Percentiles rank a stretch among this genome's conserved stretches.
These are phyloP conservation scores for Exophiala bonariae DNA, from an alignment of 2,329 filamentous ascomycete species.

Conservation along the genomic window DNA sequence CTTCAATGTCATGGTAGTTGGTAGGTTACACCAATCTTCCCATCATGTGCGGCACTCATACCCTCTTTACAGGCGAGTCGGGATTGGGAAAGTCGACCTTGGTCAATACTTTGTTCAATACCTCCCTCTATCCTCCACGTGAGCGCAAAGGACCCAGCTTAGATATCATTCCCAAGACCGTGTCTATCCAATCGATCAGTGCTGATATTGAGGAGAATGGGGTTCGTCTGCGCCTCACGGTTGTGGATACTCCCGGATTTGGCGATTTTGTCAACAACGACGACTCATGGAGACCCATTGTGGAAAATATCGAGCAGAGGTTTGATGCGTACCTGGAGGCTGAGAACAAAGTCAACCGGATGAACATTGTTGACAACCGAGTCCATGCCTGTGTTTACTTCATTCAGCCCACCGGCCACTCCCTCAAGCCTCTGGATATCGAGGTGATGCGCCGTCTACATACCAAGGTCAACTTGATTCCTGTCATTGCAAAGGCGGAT, in stretches of 20 bases:
- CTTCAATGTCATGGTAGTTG: conserved; percentile 99
- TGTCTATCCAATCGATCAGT: conserved; percentile 91
- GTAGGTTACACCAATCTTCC: conserved; percentile 58
- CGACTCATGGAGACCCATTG: conserved; percentile 97
- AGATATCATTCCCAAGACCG: conserved; percentile 98
- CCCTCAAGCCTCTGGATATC: conserved; percentile 95
- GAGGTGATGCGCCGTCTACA: conserved; percentile 99
- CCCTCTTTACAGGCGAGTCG: conserved; percentile 76
- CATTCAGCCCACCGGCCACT: conserved; percentile 98
- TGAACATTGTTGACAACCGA: conserved; percentile 99
- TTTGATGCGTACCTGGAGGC: conserved; percentile 98
- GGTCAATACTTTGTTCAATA: conserved; percentile 99
- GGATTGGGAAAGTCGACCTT: conserved; percentile 98
- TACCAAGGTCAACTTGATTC: conserved; percentile 99
- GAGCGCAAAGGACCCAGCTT: conserved; percentile 97
- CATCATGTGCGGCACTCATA: conserved; percentile 5
- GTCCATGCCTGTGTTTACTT: conserved; percentile 99
- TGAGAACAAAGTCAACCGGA: conserved; percentile 99
- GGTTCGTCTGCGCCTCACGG: conserved; percentile 90
- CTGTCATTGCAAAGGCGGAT: conserved; percentile 97
- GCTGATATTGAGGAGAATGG: conserved; percentile 98
- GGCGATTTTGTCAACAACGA: conserved; percentile 99
- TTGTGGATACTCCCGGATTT: conserved; percentile 96
- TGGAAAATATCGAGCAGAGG: conserved; percentile 99
- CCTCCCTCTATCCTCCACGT: conserved; percentile 95